A percentile compares a stretch with the other conserved stretches of the same genome.
Evolutionary conservation across 129 eudicot genomes (phyloP).

Genomic region (Scalesia atractyloides): DNA sequence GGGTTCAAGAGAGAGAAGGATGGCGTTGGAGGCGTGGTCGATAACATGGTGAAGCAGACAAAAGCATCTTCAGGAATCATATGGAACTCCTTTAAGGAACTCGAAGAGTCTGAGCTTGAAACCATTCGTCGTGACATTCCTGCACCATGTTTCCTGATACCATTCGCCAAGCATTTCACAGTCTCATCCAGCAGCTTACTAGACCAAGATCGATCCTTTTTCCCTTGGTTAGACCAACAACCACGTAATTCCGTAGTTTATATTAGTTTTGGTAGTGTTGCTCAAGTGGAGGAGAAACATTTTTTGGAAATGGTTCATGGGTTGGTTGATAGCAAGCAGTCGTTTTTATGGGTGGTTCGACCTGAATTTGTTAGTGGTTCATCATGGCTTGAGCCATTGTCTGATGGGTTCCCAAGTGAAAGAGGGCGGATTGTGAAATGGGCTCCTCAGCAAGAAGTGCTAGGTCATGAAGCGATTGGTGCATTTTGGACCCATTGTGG

Average conservation of each 20-base stretch:
- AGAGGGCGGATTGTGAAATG: constrained; percentile 55
- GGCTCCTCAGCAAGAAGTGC: constrained; percentile 65
- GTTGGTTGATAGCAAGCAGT: constrained; percentile 42
- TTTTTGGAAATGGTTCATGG: constrained; percentile 57
- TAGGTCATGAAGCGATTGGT: constrained; percentile 47
- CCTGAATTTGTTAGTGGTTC: constrained; percentile 44
- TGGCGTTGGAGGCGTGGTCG: background rate
- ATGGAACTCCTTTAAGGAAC: constrained; percentile 50
- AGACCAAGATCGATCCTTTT: constrained; percentile 39
- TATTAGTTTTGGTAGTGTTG: constrained; percentile 64
- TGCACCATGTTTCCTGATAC: constrained; percentile 43
- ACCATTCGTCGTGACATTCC: constrained; percentile 16
- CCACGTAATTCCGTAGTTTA: constrained; percentile 47
- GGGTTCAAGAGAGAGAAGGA: constrained; percentile 11
- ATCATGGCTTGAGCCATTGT: constrained; percentile 29
- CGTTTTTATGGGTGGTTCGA: constrained; percentile 60
- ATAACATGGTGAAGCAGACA: constrained; percentile 30
- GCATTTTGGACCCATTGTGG: constrained; percentile 64
- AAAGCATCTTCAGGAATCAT: constrained; percentile 40
- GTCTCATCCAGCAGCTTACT: constrained; percentile 34
- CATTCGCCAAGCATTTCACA: constrained; percentile 39
- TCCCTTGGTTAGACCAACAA: constrained; percentile 51
- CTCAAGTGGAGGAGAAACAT: constrained; percentile 33
- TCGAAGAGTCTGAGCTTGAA: constrained; percentile 36
- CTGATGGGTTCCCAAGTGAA: constrained; percentile 36